Conservation (phyloP, 2,329 filamentous ascomycete species). For the Exserohilum turcica region DNA sequence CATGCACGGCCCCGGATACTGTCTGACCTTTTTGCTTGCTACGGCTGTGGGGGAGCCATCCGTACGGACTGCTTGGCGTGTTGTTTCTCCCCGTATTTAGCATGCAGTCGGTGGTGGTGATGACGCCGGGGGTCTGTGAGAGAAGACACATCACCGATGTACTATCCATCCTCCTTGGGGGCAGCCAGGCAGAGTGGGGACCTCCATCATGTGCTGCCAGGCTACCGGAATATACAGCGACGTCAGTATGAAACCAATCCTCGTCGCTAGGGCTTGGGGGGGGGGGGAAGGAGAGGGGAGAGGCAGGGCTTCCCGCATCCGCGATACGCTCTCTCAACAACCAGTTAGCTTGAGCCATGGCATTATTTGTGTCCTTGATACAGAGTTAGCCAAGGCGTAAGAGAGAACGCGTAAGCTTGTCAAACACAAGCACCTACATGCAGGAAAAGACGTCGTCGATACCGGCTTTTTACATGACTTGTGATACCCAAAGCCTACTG, state of each 20-base stretch:
- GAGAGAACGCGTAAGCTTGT: conserved; percentile 37
- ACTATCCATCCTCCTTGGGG: too few species aligned
- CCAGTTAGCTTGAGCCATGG: neutral
- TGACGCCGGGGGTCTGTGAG: too few species aligned
- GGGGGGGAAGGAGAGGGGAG: too few species aligned
- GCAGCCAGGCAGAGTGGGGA: too few species aligned
- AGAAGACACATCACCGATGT: too few species aligned
- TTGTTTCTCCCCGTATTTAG: neutral
- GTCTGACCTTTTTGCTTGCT: neutral
- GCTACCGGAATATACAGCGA: too few species aligned
- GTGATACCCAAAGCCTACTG: conserved; percentile 17
- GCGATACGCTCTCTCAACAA: neutral
- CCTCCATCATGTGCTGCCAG: neutral
- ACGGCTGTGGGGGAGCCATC: conserved; percentile 26
- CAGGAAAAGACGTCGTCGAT: conserved; percentile 24
- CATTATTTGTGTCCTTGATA: conserved; percentile 3
- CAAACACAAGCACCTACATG: conserved; percentile 23
- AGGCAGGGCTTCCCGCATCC: too few species aligned
- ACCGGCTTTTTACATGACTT: conserved; percentile 12
- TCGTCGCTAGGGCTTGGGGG: too few species aligned
- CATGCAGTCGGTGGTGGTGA: neutral
- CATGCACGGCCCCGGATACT: too few species aligned
- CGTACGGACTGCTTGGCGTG: conserved; percentile 14
- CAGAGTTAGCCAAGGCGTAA: neutral
- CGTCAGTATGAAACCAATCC: too few species aligned